phyloP scores from a whole-genome alignment of 1,139 yeast genomes.

The Blastobotrys raffinosifermentans region DNA sequence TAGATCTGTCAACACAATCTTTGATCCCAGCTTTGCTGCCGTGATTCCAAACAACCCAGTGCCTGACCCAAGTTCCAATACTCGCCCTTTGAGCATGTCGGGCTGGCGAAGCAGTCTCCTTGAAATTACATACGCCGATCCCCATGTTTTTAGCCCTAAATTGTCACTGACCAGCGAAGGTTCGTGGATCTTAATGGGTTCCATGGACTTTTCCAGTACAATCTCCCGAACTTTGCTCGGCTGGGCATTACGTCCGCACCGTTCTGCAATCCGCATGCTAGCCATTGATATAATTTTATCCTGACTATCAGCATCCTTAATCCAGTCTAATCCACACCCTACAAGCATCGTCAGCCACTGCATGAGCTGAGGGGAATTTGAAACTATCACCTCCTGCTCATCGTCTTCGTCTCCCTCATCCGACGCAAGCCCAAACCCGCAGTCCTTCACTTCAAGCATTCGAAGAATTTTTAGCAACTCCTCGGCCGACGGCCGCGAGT shows the following conservation, averaged over 20 bases:
- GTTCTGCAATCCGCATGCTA: conserved; percentile 65
- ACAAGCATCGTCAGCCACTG: conserved; percentile 64
- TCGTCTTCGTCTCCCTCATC: too few relatives aligned
- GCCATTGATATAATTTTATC: conserved; percentile 50
- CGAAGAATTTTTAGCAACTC: not conserved
- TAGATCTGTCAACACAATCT: conserved; percentile 66
- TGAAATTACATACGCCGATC: conserved; percentile 71
- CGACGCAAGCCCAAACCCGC: too few relatives aligned
- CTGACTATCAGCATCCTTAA: conserved; percentile 33
- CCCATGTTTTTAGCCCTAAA: conserved; percentile 94
- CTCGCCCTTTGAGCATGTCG: conserved; percentile 27
- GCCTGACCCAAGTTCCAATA: conserved; percentile 83
- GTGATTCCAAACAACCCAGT: conserved; percentile 83
- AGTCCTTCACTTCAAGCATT: not conserved
- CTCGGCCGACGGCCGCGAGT: conserved; percentile 1
- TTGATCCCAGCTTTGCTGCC: conserved; percentile 46
- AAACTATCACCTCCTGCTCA: not conserved
- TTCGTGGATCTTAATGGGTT: conserved; percentile 50
- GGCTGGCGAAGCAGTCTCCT: conserved; percentile 40
- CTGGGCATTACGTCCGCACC: conserved; percentile 81
- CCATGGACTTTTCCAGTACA: conserved; percentile 13
- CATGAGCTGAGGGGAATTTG: conserved; percentile 27
- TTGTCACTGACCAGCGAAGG: conserved; percentile 85
- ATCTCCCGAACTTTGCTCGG: conserved; percentile 60
- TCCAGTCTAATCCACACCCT: conserved; percentile 51